Evolutionary conservation across 306 rosid species (phyloP).

Genomic region (Quercus parvula): DNA sequence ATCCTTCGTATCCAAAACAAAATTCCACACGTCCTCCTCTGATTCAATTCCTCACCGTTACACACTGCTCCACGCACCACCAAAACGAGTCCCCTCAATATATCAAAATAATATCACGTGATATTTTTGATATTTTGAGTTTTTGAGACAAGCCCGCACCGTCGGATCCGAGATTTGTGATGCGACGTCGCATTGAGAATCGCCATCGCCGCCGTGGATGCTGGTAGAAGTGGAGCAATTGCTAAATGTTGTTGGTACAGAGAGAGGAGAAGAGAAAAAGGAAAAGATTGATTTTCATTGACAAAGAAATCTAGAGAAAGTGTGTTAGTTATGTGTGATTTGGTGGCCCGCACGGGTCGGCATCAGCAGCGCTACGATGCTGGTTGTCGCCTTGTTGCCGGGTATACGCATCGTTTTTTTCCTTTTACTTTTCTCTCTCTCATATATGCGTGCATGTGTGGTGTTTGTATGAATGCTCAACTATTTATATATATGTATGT

Average conservation of each 20-base stretch:
- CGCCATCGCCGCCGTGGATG: neutral
- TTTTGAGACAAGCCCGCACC: too few species aligned
- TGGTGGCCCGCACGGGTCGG: slow-evolving; percentile 10
- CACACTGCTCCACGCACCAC: neutral
- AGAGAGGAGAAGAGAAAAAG: neutral
- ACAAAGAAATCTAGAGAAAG: neutral
- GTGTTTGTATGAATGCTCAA: too few species aligned
- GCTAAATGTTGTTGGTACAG: neutral
- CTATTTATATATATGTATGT: neutral
- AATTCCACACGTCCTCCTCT: neutral
- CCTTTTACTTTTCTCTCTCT: neutral
- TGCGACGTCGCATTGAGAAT: neutral
- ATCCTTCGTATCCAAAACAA: too few species aligned
- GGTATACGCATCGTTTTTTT: neutral
- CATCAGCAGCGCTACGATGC: slow-evolving; percentile 7
- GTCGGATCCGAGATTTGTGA: too few species aligned
- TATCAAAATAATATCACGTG: neutral
- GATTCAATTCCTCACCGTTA: neutral
- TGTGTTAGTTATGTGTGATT: neutral
- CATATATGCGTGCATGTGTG: neutral
- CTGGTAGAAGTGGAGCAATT: too few species aligned
- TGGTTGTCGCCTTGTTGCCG: slow-evolving; percentile 7
- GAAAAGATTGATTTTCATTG: neutral
- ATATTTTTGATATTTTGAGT: neutral
- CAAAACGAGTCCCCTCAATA: neutral